Evolutionary conservation across 1,284 basidiomycete species (phyloP).

Genomic region (Melampsora abietis-canadensis): DNA sequence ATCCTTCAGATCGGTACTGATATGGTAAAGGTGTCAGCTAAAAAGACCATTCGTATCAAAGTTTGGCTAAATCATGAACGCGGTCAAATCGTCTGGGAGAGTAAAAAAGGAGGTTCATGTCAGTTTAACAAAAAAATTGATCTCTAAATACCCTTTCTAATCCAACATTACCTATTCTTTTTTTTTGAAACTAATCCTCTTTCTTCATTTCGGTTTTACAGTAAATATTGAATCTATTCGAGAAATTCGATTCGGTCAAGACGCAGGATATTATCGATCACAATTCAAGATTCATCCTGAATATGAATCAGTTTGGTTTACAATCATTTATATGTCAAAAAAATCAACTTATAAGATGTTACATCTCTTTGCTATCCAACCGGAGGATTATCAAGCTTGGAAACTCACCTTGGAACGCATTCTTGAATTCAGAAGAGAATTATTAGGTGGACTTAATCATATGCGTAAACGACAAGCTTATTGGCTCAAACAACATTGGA

Average conservation of each 20-base stretch:
- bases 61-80: slow-evolving; percentile 75
- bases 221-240: slow-evolving; percentile 87
- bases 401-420: slow-evolving; percentile 56
- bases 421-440: slow-evolving; percentile 49
- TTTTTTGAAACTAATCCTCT: slow-evolving; percentile 1
- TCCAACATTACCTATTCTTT: neutral
- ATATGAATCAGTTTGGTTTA: slow-evolving; percentile 57
- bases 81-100: slow-evolving; percentile 79
- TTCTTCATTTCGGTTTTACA: slow-evolving; percentile 51
- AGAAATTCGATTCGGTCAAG: slow-evolving; percentile 75
- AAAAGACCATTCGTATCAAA: slow-evolving; percentile 70
- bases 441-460: slow-evolving; percentile 38
- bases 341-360: slow-evolving; percentile 83
- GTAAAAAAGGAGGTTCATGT: slow-evolving; percentile 72
- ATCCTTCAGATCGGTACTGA: slow-evolving; percentile 46
- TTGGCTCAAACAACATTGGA: slow-evolving; percentile 49
- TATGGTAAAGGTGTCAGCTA: slow-evolving; percentile 85
- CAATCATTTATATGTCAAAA: slow-evolving; percentile 58
- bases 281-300: slow-evolving; percentile 62
- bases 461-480: slow-evolving; percentile 62
- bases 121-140: slow-evolving; percentile 56
- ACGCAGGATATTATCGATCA: slow-evolving; percentile 73
- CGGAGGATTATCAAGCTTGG: slow-evolving; percentile 64
- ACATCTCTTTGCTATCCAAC: slow-evolving; percentile 75
- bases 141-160: too few relatives aligned